These are phyloP conservation scores for Eucalyptus viminalis DNA, from an alignment of 345 rosid genomes.

Conservation along the genomic window DNA sequence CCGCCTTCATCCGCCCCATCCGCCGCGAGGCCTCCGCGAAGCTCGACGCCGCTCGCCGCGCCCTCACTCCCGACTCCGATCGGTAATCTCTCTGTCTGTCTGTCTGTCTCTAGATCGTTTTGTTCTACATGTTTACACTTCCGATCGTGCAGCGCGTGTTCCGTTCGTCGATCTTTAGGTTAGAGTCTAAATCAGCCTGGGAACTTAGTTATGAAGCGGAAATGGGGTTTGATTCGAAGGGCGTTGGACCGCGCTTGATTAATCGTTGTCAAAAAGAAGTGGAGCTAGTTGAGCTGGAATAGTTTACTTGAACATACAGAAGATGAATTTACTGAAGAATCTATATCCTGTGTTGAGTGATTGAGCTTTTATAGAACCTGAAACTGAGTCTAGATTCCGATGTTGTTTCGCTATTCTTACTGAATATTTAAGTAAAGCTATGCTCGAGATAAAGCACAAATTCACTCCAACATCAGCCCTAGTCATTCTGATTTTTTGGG, in stretches of 20 bases:
- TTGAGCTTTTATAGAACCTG: neutral
- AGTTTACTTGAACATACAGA: neutral
- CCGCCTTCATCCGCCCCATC: constrained; percentile 48
- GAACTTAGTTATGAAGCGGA: neutral
- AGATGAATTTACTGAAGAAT: neutral
- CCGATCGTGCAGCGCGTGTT: neutral
- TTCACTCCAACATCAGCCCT: neutral
- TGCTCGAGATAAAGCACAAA: neutral
- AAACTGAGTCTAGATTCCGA: neutral
- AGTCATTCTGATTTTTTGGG: neutral
- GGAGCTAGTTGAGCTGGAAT: neutral
- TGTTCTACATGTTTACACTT: neutral
- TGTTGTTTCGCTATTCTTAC: neutral
- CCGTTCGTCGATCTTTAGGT: neutral
- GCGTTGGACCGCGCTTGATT: neutral
- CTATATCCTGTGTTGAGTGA: neutral
- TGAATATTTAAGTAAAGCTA: neutral
- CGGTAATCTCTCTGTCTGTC: constrained; percentile 20
- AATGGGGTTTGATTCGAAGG: neutral
- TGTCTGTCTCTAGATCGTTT: neutral
- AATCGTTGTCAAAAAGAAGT: neutral
- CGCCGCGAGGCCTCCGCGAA: constrained; percentile 55
- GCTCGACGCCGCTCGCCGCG: constrained; percentile 46
- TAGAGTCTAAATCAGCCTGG: neutral
- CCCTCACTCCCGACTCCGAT: constrained; percentile 60